Evolutionary conservation across 176 grass and related monocot species (phyloP), one percentile per base, ranked within the genome.

Genomic region (Leersia perrieri): DNA sequence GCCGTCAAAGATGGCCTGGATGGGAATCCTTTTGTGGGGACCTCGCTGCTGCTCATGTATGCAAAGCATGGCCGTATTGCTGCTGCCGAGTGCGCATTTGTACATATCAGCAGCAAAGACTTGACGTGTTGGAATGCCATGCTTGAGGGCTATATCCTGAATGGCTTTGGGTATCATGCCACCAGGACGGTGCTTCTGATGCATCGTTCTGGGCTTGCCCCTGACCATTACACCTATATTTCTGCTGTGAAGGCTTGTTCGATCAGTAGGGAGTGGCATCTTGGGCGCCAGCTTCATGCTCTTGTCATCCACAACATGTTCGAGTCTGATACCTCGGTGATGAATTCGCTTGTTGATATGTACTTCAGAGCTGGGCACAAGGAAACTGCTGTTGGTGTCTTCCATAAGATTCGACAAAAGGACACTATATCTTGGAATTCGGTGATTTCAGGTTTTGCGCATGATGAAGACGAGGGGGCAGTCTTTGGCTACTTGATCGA

Each of bases 371-470:
- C 44, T 2, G 68, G 87, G 2, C 27, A 44, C 49, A 79, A 71
- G 73, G 81, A 28, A 58, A 30, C 3, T 42, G 91, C 84, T 7
- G n/a, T 82, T 57, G 79, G 22, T 7, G 33, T 72, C 55, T 90
- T 87, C 29, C 9, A n/a, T 29, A 84, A 57, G 61, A 90, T 90
- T 70, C 30, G 0, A 10, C 31, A 47, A 0, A 93, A 90, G 42
- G 87, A 90, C 76, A 61, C 70, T 0, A 47, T 89, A 75, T 93
- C 91, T 30, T 93, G 91, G 91, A 93, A 93, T 22, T 90, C 87
- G 1, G 7, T 85, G 57, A 79, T 90, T 62, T 90, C 82, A 1
- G 34, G 82, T 25, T 83, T 85, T 1, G 23, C 57, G 11, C 62
- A 76, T 74, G 87, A 74, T 53, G 84, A 82, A 22, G 81, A 82